Conservation (phyloP, 495 filamentous ascomycete genomes). For the Penicillium longicatenatum region DNA sequence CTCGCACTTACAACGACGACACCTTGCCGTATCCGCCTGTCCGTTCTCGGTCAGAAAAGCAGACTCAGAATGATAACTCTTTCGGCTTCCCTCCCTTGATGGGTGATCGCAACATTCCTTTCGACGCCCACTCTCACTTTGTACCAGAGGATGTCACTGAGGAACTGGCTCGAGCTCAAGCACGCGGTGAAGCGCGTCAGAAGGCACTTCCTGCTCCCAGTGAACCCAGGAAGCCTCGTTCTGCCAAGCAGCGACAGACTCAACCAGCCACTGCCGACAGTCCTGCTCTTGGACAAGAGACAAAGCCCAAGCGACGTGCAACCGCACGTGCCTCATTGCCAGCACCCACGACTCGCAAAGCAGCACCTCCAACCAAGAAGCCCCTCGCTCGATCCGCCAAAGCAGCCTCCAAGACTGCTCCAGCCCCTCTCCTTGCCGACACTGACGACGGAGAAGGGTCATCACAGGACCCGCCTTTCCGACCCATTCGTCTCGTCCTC, state of each 20-base stretch:
- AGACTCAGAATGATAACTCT: conserved; percentile 32
- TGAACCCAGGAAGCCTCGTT: conserved; percentile 16
- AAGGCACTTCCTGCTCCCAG: background rate
- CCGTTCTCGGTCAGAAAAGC: conserved; percentile 29
- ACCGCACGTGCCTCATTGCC: conserved; percentile 7
- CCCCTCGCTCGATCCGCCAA: background rate
- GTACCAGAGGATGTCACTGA: conserved; percentile 21
- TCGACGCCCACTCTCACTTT: conserved; percentile 10
- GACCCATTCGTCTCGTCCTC: background rate
- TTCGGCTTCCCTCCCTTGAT: conserved; percentile 44
- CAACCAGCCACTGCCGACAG: background rate
- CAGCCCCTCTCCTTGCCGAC: background rate
- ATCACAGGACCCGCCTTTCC: background rate
- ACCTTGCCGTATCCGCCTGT: conserved; percentile 35
- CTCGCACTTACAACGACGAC: conserved; percentile 33
- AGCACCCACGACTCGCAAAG: background rate
- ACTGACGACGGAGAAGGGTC: background rate
- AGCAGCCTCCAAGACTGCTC: background rate
- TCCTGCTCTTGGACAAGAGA: background rate
- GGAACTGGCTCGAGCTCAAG: conserved; percentile 11
- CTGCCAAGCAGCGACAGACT: conserved; percentile 12
- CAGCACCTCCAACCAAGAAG: background rate
- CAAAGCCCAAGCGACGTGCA: conserved; percentile 7
- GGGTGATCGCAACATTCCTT: conserved; percentile 42
- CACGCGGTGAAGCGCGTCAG: background rate